Evolutionary conservation across 2,329 filamentous ascomycete species (phyloP).

Genomic region (Nectriaceae sp.): DNA sequence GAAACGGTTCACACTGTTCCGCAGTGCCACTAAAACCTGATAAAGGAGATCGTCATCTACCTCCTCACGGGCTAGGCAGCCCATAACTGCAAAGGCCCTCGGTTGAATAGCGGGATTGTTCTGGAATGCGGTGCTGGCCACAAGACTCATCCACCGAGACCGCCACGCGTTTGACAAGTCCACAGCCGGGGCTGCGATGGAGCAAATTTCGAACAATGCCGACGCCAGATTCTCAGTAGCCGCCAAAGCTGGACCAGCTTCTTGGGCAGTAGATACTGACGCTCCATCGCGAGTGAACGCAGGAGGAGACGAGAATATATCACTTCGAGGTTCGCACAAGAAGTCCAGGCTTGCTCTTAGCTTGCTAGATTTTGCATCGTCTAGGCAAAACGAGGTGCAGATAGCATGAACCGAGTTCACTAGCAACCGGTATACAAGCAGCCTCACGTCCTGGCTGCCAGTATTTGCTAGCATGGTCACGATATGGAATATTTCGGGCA

Average conservation of each 20-base stretch:
- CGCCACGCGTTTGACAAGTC: conserved; percentile 70
- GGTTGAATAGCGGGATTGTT: conserved; percentile 73
- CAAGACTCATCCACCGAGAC: conserved; percentile 72
- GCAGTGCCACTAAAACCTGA: conserved; percentile 68
- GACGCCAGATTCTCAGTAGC: conserved; percentile 64
- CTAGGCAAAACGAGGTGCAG: conserved; percentile 65
- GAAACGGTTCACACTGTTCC: conserved; percentile 65
- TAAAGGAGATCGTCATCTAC: conserved; percentile 72
- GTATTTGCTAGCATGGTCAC: conserved; percentile 72
- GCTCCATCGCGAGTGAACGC: conserved; percentile 52
- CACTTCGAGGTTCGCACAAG: conserved; percentile 60
- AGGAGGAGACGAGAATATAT: conserved; percentile 55
- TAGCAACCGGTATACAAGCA: conserved; percentile 63
- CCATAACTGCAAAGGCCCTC: conserved; percentile 70
- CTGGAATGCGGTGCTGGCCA: conserved; percentile 72
- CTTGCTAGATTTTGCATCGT: conserved; percentile 59
- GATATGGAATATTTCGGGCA: conserved; percentile 70
- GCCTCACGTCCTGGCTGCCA: conserved; percentile 56
- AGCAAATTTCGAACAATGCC: conserved; percentile 64
- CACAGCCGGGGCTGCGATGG: conserved; percentile 62
- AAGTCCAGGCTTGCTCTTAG: conserved; percentile 58
- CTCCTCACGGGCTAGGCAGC: conserved; percentile 69
- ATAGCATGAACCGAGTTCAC: conserved; percentile 69
- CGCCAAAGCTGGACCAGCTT: conserved; percentile 51
- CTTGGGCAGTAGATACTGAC: conserved; percentile 56